These are phyloP conservation scores for Oleoguttula mirabilis DNA, from an alignment of 495 filamentous ascomycete genomes.

Conservation along the genomic window DNA sequence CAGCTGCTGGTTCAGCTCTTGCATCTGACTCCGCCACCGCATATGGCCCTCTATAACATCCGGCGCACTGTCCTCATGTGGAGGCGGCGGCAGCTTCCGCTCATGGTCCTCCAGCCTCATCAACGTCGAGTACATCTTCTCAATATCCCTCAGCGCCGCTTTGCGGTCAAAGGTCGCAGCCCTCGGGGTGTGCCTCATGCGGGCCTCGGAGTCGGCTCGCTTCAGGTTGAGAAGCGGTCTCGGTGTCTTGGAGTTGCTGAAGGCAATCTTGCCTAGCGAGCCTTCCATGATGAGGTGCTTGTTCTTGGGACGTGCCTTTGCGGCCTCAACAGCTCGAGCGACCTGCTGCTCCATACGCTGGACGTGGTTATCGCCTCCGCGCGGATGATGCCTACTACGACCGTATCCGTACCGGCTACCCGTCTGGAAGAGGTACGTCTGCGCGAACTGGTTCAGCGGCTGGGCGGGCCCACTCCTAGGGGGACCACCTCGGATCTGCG, in stretches of 20 bases:
- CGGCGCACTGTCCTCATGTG: constrained; percentile 47
- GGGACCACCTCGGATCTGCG: constrained; percentile 70
- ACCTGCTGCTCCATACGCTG: constrained; percentile 99
- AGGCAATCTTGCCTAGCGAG: constrained; percentile 96
- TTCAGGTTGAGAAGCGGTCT: constrained; percentile 92
- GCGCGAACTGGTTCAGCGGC: constrained; percentile 87
- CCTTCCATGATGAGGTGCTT: constrained; percentile 97
- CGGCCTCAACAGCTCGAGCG: constrained; percentile 89
- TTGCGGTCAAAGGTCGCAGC: constrained; percentile 55
- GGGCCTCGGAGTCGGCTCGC: constrained; percentile 56
- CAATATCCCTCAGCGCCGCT: constrained; percentile 68
- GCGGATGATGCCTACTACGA: constrained; percentile 50
- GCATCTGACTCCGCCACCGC: constrained; percentile 59
- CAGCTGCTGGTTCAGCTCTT: constrained; percentile 62
- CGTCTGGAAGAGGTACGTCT: constrained; percentile 93
- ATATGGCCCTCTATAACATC: constrained; percentile 52
- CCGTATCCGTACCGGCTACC: constrained; percentile 66
- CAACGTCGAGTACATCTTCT: constrained; percentile 70
- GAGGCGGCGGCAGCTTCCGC: constrained; percentile 65
- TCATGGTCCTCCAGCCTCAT: constrained; percentile 93
- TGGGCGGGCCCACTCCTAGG: constrained; percentile 79
- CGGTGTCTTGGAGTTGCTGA: constrained; percentile 95
- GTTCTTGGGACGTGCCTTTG: constrained; percentile 92
- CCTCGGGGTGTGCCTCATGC: constrained; percentile 33
- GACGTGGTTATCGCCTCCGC: constrained; percentile 87